Percentiles rank a stretch among this genome's conserved stretches.
phyloP scores from a whole-genome alignment of 164 flowering plant species.

The Vitis labrusca region DNA sequence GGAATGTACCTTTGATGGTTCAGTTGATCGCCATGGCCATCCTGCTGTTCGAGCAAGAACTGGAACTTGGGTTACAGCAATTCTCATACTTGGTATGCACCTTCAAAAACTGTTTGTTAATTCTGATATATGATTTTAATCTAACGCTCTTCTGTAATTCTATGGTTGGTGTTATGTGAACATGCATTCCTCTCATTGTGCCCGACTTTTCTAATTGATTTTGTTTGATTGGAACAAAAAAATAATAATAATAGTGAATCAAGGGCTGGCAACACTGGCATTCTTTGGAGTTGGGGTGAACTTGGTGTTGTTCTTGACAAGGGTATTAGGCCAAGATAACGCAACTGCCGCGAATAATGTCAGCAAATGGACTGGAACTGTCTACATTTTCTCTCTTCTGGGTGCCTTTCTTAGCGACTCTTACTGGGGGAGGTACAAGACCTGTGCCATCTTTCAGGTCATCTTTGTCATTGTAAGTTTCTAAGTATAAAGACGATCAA shows the following conservation, averaged over 20 bases:
- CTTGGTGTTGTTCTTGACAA: slow-evolving; percentile 60
- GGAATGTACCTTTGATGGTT: slow-evolving; percentile 45
- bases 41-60: slow-evolving; percentile 44
- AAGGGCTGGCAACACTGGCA: slow-evolving; percentile 67
- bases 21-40: slow-evolving; percentile 44
- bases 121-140: neutral
- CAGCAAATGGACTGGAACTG: slow-evolving; percentile 81
- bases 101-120: neutral
- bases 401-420: slow-evolving; percentile 89
- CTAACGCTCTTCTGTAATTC: too few relatives aligned
- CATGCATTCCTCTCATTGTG: too few relatives aligned
- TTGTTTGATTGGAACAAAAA: neutral
- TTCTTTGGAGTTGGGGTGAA: slow-evolving; percentile 76
- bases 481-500: neutral
- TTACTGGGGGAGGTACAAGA: slow-evolving; percentile 69
- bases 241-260: slow-evolving; percentile 44
- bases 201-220: too few relatives aligned
- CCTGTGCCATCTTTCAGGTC: slow-evolving; percentile 61
- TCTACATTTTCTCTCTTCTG: slow-evolving; percentile 64
- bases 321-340: slow-evolving; percentile 62
- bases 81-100: slow-evolving; percentile 42
- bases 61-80: slow-evolving; percentile 56
- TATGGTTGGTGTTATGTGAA: too few relatives aligned
- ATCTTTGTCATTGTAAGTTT: slow-evolving; percentile 56
- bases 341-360: slow-evolving; percentile 68